phyloP scores from a whole-genome alignment of 352 stramenopile species.

The Phytopythium aichiense region DNA sequence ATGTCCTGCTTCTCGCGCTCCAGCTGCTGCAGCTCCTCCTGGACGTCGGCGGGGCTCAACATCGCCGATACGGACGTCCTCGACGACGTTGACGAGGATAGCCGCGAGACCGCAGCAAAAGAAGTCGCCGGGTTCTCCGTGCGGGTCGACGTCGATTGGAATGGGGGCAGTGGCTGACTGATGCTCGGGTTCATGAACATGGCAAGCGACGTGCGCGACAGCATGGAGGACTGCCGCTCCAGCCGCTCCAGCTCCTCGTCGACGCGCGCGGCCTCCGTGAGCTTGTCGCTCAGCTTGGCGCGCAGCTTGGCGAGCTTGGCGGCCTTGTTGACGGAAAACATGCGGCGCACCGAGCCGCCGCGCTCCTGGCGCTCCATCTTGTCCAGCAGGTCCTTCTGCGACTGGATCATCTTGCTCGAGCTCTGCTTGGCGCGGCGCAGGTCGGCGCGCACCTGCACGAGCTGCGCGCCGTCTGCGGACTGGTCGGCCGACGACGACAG shows the following conservation, averaged over 20 bases:
- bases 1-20: slow-evolving; percentile 75
- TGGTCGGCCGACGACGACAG: slow-evolving; percentile 20
- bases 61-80: slow-evolving; percentile 2
- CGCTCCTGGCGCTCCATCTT: slow-evolving; percentile 79
- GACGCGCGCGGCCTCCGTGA: slow-evolving; percentile 57
- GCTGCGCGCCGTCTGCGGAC: slow-evolving; percentile 14
- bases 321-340: slow-evolving; percentile 69
- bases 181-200: slow-evolving; percentile 20
- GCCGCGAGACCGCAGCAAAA: not conserved
- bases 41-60: slow-evolving; percentile 28
- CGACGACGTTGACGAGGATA: not conserved
- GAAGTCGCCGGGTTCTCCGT: not conserved
- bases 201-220: slow-evolving; percentile 55
- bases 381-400: slow-evolving; percentile 76
- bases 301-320: slow-evolving; percentile 72
- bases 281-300: slow-evolving; percentile 65
- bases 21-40: slow-evolving; percentile 57
- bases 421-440: slow-evolving; percentile 56
- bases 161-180: not conserved
- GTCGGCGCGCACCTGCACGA: slow-evolving; percentile 38
- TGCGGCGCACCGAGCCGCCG: slow-evolving; percentile 40
- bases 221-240: slow-evolving; percentile 57
- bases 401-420: slow-evolving; percentile 74
- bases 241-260: slow-evolving; percentile 66
- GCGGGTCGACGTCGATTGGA: not conserved